A percentile compares a stretch with the other conserved stretches of the same genome.
phyloP scores from a whole-genome alignment of 352 stramenopile species.

The Pythium utonaiense region DNA sequence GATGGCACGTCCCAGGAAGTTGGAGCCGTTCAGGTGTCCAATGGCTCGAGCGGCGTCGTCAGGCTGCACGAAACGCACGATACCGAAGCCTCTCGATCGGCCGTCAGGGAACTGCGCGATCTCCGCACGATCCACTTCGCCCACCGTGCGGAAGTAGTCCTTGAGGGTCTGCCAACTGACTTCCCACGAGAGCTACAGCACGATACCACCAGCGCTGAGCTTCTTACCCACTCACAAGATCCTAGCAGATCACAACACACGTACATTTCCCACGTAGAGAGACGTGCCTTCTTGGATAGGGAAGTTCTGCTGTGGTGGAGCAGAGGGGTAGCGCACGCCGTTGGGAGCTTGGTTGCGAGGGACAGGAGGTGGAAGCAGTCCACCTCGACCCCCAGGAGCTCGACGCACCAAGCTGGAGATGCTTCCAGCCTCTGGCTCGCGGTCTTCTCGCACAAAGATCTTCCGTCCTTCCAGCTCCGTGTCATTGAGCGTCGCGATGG shows the following conservation, averaged over 20 bases:
- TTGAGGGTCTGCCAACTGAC: constrained; percentile 71
- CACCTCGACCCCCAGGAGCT: not conserved
- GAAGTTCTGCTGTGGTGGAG: constrained; percentile 1
- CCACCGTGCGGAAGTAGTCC: constrained; percentile 57
- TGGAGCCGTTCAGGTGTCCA: constrained; percentile 54
- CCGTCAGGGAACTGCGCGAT: constrained; percentile 56
- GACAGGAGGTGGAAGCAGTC: not conserved
- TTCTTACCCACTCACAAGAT: too few species aligned
- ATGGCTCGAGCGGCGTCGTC: constrained; percentile 56
- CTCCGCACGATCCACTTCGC: constrained; percentile 66
- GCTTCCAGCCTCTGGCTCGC: constrained; percentile 62
- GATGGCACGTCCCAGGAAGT: constrained; percentile 64
- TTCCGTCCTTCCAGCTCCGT: constrained; percentile 89
- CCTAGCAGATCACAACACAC: constrained; percentile 10
- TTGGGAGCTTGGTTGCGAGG: not conserved
- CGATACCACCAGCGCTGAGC: constrained; percentile 5
- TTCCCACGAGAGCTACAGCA: constrained; percentile 59
- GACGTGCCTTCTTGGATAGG: constrained; percentile 23
- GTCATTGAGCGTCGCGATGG: constrained; percentile 91
- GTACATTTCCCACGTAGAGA: constrained; percentile 80
- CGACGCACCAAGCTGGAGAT: constrained; percentile 62
- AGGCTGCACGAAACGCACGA: constrained; percentile 59
- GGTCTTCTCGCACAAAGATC: constrained; percentile 88
- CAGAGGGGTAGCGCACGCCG: constrained; percentile 1
- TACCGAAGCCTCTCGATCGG: constrained; percentile 62